phyloP scores from a whole-genome alignment of 2,329 filamentous ascomycete genomes.

The Alternaria brassicicola region DNA sequence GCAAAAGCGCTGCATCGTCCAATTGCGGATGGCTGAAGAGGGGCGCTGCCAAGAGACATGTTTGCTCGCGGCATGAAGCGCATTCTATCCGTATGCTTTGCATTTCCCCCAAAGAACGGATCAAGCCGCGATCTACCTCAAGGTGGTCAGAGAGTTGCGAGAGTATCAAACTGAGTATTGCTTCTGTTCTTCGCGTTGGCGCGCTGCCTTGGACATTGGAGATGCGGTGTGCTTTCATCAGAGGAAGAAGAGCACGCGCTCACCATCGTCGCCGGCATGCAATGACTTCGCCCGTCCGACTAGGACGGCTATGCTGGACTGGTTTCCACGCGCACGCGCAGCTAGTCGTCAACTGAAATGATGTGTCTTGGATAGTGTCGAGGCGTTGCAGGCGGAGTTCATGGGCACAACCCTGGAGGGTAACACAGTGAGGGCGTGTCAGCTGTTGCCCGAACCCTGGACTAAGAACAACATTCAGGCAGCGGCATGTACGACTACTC shows the following conservation, averaged over 20 bases:
- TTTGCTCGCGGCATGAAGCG: slow-evolving; percentile 11
- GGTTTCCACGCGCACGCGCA: neutral
- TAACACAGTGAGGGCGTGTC: neutral
- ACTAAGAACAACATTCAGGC: neutral
- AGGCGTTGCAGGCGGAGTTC: neutral
- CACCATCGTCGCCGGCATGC: neutral
- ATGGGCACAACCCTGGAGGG: neutral
- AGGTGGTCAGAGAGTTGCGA: neutral
- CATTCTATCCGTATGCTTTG: neutral
- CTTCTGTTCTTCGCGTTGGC: neutral
- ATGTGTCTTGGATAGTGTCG: neutral
- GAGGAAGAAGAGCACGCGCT: neutral
- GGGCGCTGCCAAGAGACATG: slow-evolving; percentile 15
- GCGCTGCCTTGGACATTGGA: neutral
- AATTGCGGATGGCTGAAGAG: slow-evolving; percentile 18
- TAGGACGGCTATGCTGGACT: neutral
- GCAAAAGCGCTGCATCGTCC: slow-evolving; percentile 9
- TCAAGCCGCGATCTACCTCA: neutral
- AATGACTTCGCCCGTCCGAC: neutral
- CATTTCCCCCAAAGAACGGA: neutral
- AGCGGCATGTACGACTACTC: neutral
- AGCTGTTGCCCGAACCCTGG: neutral
- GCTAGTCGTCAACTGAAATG: neutral
- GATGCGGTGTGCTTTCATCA: neutral
- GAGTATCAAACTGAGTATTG: neutral